Base-by-base conservation (phyloP, 164 flowering plant genomes). In the Magnolia changhungtana region DNA sequence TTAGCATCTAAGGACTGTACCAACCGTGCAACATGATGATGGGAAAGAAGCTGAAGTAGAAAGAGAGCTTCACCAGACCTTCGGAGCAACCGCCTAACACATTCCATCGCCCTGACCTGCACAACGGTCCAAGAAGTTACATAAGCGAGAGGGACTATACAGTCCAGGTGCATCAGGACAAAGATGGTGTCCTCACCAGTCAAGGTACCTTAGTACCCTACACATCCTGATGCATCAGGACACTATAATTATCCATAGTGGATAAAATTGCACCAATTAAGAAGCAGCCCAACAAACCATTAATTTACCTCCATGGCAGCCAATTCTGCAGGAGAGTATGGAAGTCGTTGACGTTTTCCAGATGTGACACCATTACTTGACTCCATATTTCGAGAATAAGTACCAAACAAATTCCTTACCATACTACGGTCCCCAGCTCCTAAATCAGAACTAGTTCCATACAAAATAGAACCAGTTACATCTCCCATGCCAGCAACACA, bases 101-200 rank as follows among this genome's bases (percentile, higher is more conserved):
- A 94, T 79, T 96, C 99, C 94, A 94, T 92, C 67, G 94, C 95
- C 79, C 98, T 89, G 81, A 96, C 98, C 99, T 96, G 87, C 59
- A 67, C 20, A 81, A 68, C 19, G 76, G 64, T 55, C 45, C 55
- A 71, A 4, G 69, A 73, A 18, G 23, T 73, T 73, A 63, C 11
- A 58, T 19, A 20, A 20, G 23, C 2, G 1, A 71, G 50, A 31
- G 8, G 21, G 7, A 27, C 37, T 9, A 52, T 52, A 8, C 13
- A 2, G 13, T 52, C 59, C 16, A 55, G 61, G 61, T 55, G 61
- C 61, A 11, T 55, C 61, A 55, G 18, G 4, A 55, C 61, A 55
- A 11, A 11, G 61, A 55, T 2, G 6, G 6, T 4, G 45, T 37
- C 45, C 45, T 37, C 45, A 37, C 45, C 45, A 5, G 45, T 37